Evolutionary conservation across 225 moss, liverwort and hornwort genomes (phyloP).

Genomic region (Neckera pumila): DNA sequence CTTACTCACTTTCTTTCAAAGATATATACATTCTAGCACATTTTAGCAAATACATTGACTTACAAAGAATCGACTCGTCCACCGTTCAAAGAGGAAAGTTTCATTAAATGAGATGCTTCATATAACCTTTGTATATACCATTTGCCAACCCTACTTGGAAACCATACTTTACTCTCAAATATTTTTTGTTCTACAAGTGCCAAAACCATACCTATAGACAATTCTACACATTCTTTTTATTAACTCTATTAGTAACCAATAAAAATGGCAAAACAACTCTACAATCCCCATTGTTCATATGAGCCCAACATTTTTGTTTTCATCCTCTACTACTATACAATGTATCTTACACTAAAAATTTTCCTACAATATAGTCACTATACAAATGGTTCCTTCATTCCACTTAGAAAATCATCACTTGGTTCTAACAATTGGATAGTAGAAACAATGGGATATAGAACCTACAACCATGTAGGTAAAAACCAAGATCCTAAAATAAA

Average conservation of each 20-base stretch:
- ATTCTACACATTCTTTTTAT: accelerated
- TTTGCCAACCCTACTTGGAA: neutral
- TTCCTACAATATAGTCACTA: neutral
- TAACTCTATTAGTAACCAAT: neutral
- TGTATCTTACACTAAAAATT: neutral
- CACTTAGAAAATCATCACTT: accelerated
- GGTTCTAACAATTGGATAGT: neutral
- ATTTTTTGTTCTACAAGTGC: accelerated
- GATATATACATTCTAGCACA: neutral
- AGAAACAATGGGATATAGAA: accelerated
- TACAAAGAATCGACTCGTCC: accelerated
- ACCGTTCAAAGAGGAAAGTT: neutral
- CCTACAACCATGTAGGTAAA: neutral
- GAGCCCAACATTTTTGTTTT: neutral
- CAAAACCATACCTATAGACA: neutral
- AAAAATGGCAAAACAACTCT: neutral
- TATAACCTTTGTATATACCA: neutral
- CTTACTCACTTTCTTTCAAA: neutral
- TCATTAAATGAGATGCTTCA: neutral
- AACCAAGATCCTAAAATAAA: neutral
- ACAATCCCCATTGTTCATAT: accelerated
- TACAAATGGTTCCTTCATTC: neutral
- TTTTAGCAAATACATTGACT: neutral
- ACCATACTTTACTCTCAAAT: neutral
- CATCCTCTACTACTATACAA: neutral